Evolutionary conservation across 768 basidiomycete species (phyloP).

Genomic region (Pleurotus djamor): DNA sequence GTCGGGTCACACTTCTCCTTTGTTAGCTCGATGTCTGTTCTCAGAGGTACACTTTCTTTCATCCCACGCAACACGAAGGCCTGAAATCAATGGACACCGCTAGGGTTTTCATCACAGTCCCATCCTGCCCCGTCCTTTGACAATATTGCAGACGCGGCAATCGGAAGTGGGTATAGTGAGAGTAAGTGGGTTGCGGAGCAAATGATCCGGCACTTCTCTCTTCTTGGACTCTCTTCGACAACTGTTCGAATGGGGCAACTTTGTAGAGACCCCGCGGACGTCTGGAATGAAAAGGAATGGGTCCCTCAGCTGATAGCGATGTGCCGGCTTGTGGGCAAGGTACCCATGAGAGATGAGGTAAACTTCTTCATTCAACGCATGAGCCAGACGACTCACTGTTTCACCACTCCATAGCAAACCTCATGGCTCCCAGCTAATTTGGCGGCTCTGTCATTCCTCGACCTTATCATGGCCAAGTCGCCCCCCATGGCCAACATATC

Average conservation of each 20-base stretch:
- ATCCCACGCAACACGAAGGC: no score
- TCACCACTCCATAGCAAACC: not conserved
- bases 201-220: not conserved
- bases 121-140: constrained; percentile 14
- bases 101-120: constrained; percentile 8
- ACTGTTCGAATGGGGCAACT: constrained; percentile 36
- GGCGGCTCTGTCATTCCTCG: not conserved
- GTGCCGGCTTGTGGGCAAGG: constrained; percentile 11
- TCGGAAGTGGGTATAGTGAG: constrained; percentile 26
- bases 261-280: constrained; percentile 28
- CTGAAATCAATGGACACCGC: no score
- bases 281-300: constrained; percentile 35
- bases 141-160: constrained; percentile 14
- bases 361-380: not conserved
- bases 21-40: constrained; percentile 28
- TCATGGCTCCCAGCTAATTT: not conserved
- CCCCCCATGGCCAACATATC: not conserved
- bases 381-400: not conserved
- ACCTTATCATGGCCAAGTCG: not conserved
- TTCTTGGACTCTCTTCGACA: constrained; percentile 11
- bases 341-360: constrained; percentile 20
- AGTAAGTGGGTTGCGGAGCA: constrained; percentile 21
- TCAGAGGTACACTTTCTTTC: constrained; percentile 1
- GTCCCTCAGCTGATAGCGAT: constrained; percentile 29
- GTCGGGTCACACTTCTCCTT: constrained; percentile 27